Percentiles rank a stretch among this genome's conserved stretches.
phyloP scores from a whole-genome alignment of 2,329 filamentous ascomycete species.

The Ophiostoma montium region DNA sequence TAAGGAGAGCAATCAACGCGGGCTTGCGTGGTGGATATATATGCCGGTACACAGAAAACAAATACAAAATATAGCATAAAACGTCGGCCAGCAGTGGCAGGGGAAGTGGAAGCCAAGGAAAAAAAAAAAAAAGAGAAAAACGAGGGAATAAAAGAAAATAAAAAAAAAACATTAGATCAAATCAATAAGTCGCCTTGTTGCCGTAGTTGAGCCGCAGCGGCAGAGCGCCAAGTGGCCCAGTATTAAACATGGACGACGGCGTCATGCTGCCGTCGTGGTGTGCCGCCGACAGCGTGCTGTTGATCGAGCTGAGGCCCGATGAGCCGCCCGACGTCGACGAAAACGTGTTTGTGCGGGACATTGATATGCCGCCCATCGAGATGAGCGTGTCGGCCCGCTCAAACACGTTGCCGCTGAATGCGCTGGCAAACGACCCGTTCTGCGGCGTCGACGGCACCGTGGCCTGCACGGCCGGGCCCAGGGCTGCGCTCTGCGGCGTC shows the following conservation, averaged over 20 bases:
- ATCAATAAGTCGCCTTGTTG: conserved; percentile 18
- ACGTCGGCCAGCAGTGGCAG: not conserved
- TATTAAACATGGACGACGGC: conserved; percentile 16
- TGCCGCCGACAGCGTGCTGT: conserved; percentile 16
- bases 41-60: not conserved
- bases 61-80: not conserved
- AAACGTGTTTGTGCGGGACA: conserved; percentile 41
- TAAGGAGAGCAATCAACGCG: not conserved
- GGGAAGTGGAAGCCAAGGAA: not conserved
- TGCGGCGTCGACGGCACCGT: conserved; percentile 64
- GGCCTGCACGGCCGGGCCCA: conserved; percentile 81
- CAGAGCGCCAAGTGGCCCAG: conserved; percentile 16
- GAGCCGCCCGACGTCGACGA: conserved; percentile 43
- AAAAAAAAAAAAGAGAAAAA: not conserved
- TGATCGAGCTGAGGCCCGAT: conserved; percentile 30
- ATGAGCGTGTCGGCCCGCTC: conserved; percentile 45
- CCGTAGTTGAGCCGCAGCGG: conserved; percentile 19
- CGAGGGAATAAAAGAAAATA: not conserved
- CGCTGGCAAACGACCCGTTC: conserved; percentile 38
- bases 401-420: conserved; percentile 45
- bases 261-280: conserved; percentile 18
- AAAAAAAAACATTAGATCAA: not conserved
- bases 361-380: conserved; percentile 41
- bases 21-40: conserved; percentile 1
- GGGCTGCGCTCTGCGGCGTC: conserved; percentile 75